Percentiles rank a stretch among this genome's conserved stretches.
Conservation (phyloP, 1,139 yeast species). For the Waltiozyma sp. region DNA sequence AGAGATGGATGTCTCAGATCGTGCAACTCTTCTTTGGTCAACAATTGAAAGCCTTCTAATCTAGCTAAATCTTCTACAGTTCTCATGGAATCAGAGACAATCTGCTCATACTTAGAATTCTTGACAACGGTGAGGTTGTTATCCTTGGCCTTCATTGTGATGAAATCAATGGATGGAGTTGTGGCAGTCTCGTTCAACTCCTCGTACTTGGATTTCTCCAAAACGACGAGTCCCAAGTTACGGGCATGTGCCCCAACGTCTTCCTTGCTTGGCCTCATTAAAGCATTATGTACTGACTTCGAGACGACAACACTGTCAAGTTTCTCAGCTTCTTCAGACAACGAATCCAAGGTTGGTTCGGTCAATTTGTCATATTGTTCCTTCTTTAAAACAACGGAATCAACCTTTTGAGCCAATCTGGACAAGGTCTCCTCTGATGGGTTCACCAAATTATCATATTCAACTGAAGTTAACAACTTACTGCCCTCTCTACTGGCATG, state of each 20-base stretch:
- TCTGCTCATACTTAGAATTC: conserved; percentile 17
- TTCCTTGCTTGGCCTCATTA: conserved; percentile 22
- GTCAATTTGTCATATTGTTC: conserved; percentile 17
- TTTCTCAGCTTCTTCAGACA: conserved; percentile 13
- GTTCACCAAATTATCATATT: background rate
- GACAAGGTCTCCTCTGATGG: background rate
- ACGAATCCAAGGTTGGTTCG: conserved; percentile 10
- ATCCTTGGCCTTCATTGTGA: conserved; percentile 13
- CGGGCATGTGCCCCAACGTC: conserved; percentile 26
- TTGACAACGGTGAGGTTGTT: conserved; percentile 21
- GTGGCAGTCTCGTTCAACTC: conserved; percentile 10
- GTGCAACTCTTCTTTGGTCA: conserved; percentile 6
- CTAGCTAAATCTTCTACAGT: conserved; percentile 21
- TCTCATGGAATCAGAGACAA: conserved; percentile 18
- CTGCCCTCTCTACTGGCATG: conserved; percentile 20
- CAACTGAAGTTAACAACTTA: background rate
- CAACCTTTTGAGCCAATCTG: conserved; percentile 15
- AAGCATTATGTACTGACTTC: conserved; percentile 18
- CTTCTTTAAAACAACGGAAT: conserved; percentile 13
- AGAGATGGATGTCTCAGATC: conserved; percentile 10
- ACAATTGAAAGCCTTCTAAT: conserved; percentile 7
- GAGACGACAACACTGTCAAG: conserved; percentile 13
- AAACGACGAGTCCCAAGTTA: conserved; percentile 16
- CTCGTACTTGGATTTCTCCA: conserved; percentile 17
- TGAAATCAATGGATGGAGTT: conserved; percentile 14